These are phyloP conservation scores for Erodium moschatum DNA, from an alignment of 441 rosid genomes.

Conservation along the genomic window DNA sequence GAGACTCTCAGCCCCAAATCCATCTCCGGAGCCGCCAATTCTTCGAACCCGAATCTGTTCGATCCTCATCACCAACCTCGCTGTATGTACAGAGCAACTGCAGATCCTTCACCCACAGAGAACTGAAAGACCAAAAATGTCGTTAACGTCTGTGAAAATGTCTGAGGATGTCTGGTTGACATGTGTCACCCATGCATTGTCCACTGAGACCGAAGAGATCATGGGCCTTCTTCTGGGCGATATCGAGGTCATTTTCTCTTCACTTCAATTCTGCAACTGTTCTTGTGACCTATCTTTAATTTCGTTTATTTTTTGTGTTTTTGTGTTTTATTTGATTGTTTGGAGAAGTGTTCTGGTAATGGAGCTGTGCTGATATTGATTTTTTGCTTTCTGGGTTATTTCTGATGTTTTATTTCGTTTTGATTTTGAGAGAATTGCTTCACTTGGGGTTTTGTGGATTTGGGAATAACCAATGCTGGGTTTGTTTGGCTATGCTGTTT, in stretches of 20 bases:
- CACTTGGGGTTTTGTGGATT: no score
- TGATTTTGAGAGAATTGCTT: no score
- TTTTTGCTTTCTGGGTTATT: no score
- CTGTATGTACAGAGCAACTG: not conserved
- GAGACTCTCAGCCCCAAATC: not conserved
- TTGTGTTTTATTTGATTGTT: no score
- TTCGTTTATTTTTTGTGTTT: not conserved
- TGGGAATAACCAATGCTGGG: no score
- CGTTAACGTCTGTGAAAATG: slow-evolving; percentile 69
- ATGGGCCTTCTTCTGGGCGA: slow-evolving; percentile 99
- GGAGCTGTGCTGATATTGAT: no score
- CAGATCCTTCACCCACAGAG: no score
- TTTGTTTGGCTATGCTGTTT: no score
- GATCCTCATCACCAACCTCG: not conserved
- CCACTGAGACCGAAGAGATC: slow-evolving; percentile 95
- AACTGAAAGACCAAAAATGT: slow-evolving; percentile 31
- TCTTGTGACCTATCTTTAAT: not conserved
- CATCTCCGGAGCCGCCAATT: not conserved
- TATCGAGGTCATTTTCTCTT: slow-evolving; percentile 46
- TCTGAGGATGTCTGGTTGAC: slow-evolving; percentile 92
- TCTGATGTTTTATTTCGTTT: no score
- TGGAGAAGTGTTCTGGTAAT: no score
- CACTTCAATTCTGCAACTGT: not conserved
- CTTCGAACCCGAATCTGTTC: not conserved
- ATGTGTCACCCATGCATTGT: slow-evolving; percentile 86